A percentile compares a stretch with the other conserved stretches of the same genome.
Conservation (phyloP, 2,329 filamentous ascomycete genomes). For the Pseudopithomyces chartarum region DNA sequence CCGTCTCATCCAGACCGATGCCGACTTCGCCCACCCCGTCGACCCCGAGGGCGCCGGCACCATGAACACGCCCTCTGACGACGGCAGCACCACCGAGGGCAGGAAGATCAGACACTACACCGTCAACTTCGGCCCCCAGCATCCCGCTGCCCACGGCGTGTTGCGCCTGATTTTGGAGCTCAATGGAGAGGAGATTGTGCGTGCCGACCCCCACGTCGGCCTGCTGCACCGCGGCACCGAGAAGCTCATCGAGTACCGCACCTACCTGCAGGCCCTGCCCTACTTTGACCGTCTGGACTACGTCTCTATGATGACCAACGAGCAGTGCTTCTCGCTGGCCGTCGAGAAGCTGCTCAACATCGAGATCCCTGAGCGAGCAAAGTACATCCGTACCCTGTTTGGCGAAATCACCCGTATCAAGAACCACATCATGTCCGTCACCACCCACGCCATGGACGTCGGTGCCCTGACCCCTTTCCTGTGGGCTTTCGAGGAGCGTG, state of each 20-base stretch:
- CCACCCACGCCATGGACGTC: slow-evolving; percentile 99
- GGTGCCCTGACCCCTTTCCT: slow-evolving; percentile 96
- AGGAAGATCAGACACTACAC: slow-evolving; percentile 99
- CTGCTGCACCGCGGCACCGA: slow-evolving; percentile 96
- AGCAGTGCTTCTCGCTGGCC: slow-evolving; percentile 93
- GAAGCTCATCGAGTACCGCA: slow-evolving; percentile 99
- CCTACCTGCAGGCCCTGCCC: slow-evolving; percentile 94
- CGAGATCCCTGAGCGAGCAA: slow-evolving; percentile 92
- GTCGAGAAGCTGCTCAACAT: slow-evolving; percentile 98
- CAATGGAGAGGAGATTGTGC: slow-evolving; percentile 96
- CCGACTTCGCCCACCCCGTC: slow-evolving; percentile 62
- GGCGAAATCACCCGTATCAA: slow-evolving; percentile 91
- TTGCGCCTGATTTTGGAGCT: slow-evolving; percentile 95
- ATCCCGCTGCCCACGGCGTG: slow-evolving; percentile 98
- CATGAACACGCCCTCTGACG: slow-evolving; percentile 51
- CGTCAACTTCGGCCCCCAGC: slow-evolving; percentile 98
- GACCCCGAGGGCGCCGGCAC: slow-evolving; percentile 51
- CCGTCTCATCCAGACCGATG: slow-evolving; percentile 68
- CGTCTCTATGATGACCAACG: slow-evolving; percentile 99
- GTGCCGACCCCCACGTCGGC: slow-evolving; percentile 95
- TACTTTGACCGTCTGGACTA: slow-evolving; percentile 99
- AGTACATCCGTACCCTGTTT: slow-evolving; percentile 96
- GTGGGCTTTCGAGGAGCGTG: slow-evolving; percentile 99
- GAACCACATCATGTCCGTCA: slow-evolving; percentile 97
- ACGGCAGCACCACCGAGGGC: slow-evolving; percentile 54